Evolutionary conservation across 1,284 basidiomycete genomes (phyloP).

Genomic region (Sporisorium iseilematis-ciliati): DNA sequence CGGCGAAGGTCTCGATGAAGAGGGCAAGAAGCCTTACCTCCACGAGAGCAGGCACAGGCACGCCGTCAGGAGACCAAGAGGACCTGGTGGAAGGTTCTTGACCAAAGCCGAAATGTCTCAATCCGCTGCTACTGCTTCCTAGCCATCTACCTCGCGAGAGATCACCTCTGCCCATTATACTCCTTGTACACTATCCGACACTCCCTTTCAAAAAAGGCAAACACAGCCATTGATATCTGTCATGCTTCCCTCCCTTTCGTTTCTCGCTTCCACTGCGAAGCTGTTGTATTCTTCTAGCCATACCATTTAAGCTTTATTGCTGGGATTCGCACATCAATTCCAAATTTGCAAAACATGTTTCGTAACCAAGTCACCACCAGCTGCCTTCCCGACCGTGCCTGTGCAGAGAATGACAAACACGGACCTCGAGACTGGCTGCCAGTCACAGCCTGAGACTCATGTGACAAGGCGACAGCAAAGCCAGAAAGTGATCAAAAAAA

Average conservation of each 20-base stretch:
- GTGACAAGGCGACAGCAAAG: not conserved
- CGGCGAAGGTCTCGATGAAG: constrained; percentile 53
- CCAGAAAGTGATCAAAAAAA: not conserved
- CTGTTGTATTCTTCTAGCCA: constrained; percentile 38
- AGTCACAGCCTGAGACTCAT: too few species aligned
- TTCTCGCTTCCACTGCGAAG: constrained; percentile 18
- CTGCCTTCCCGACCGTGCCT: too few species aligned
- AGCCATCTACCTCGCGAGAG: not conserved
- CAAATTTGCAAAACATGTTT: not conserved
- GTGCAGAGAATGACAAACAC: too few species aligned
- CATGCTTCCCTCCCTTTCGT: not conserved
- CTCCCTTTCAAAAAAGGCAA: not conserved
- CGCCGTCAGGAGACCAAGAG: constrained; percentile 94
- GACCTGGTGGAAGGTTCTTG: constrained; percentile 94
- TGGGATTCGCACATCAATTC: not conserved
- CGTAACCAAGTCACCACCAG: not conserved
- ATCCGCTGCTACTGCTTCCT: constrained; percentile 23
- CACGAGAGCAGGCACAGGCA: constrained; percentile 98
- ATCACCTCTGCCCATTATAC: not conserved
- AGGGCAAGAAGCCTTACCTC: constrained; percentile 83
- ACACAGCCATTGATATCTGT: not conserved
- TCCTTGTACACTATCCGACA: constrained; percentile 16
- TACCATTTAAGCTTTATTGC: not conserved
- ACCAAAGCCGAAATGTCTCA: constrained; percentile 45
- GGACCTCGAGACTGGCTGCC: too few species aligned